Evolutionary conservation across 225 moss, liverwort and hornwort species (phyloP).

Genomic region (Anthoceros angustus): DNA sequence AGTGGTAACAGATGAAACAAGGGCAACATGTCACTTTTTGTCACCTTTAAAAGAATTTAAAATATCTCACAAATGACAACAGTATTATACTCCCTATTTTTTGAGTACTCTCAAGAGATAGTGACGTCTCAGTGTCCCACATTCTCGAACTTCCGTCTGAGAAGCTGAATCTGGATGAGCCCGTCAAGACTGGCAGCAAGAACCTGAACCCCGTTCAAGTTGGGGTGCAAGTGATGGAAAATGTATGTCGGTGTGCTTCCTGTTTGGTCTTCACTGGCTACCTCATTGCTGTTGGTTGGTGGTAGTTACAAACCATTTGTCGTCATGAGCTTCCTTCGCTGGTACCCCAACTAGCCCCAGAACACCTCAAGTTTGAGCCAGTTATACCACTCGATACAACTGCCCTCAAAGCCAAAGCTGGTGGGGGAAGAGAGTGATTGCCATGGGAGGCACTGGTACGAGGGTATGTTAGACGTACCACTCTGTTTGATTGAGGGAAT

Average conservation of each 20-base stretch:
- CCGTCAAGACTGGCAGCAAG: conserved; percentile 1
- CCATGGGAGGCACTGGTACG: neutral
- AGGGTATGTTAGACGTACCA: no score
- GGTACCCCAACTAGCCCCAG: neutral
- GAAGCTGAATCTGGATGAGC: conserved; percentile 24
- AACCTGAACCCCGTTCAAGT: neutral
- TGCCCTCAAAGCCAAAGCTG: conserved; percentile 2
- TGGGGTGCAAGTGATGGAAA: neutral
- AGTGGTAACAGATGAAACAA: no score
- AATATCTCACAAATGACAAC: no score
- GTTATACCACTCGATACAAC: neutral
- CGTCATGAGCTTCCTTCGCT: neutral
- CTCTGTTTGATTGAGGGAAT: no score
- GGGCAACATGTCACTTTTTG: no score
- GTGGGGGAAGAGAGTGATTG: neutral
- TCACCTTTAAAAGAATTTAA: no score
- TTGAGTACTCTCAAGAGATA: no score
- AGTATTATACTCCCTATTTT: no score
- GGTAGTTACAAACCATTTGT: neutral
- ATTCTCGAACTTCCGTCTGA: conserved; percentile 40
- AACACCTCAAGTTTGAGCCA: neutral
- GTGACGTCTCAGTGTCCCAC: conserved; percentile 21
- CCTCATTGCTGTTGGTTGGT: neutral
- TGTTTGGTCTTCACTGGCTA: neutral
- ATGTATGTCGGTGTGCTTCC: neutral